These are phyloP conservation scores for Poterioochromonas sp. DNA, from an alignment of 352 stramenopile genomes.

Conservation along the genomic window DNA sequence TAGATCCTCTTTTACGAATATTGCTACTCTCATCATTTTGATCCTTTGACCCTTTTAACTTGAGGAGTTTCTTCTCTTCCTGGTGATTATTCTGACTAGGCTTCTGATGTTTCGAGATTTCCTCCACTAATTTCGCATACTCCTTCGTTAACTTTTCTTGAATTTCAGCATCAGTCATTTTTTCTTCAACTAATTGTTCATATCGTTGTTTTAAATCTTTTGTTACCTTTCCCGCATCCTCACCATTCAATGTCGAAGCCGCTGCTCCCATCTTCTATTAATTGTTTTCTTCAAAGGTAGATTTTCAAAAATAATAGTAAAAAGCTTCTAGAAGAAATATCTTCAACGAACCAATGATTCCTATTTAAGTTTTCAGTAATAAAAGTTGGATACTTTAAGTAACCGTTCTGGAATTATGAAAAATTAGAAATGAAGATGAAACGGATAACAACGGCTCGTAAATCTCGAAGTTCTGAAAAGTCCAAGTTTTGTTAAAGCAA, in stretches of 20 bases:
- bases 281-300: not conserved
- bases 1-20: too few species aligned
- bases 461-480: too few species aligned
- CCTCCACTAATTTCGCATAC: not conserved
- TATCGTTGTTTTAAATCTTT: not conserved
- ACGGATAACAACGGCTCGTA: too few species aligned
- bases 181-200: not conserved
- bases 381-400: too few species aligned
- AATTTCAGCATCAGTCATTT: slow-evolving; percentile 1
- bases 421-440: too few species aligned
- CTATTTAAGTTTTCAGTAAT: too few species aligned
- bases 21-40: not conserved
- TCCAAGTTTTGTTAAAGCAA: too few species aligned
- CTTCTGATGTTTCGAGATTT: too few species aligned
- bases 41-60: not conserved
- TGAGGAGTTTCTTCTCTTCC: not conserved
- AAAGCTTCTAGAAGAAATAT: too few species aligned
- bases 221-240: not conserved
- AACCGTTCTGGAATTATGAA: too few species aligned
- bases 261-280: not conserved
- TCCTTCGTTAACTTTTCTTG: not conserved
- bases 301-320: not conserved
- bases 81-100: too few species aligned
- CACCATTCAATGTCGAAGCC: not conserved
- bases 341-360: too few species aligned